Evolutionary conservation across 441 rosid species (phyloP).

Genomic region (Pelargonium australe): DNA sequence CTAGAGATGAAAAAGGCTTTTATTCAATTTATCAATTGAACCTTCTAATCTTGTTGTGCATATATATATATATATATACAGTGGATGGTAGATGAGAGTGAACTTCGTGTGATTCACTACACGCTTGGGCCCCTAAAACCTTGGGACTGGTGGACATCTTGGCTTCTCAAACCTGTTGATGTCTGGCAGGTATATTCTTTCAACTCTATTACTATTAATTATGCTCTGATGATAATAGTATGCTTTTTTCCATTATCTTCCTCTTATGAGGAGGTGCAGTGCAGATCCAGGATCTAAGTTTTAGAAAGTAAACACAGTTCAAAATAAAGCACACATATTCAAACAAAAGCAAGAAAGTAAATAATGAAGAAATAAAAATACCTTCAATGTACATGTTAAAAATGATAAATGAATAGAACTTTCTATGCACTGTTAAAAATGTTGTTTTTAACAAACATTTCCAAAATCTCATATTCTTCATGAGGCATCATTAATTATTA

Average conservation of each 20-base stretch:
- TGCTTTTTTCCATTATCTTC: background rate
- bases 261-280: no score
- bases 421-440: no score
- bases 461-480: no score
- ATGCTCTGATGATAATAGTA: background rate
- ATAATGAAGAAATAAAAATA: no score
- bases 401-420: no score
- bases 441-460: no score
- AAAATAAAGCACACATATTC: no score
- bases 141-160: conserved; percentile 99
- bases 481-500: no score
- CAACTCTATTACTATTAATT: conserved; percentile 3
- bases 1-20: background rate
- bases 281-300: no score
- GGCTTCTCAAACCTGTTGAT: conserved; percentile 95
- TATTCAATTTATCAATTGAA: conserved; percentile 7
- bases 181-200: conserved; percentile 75
- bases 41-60: conserved; percentile 9
- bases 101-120: conserved; percentile 88
- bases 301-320: no score
- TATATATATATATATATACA: conserved; percentile 39
- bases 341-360: no score
- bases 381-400: no score
- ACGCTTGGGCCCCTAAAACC: conserved; percentile 96
- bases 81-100: conserved; percentile 98